A percentile compares a stretch with the other conserved stretches of the same genome.
Conservation (phyloP, 2,329 filamentous ascomycete genomes). For the Trematosphaeria pertusa region DNA sequence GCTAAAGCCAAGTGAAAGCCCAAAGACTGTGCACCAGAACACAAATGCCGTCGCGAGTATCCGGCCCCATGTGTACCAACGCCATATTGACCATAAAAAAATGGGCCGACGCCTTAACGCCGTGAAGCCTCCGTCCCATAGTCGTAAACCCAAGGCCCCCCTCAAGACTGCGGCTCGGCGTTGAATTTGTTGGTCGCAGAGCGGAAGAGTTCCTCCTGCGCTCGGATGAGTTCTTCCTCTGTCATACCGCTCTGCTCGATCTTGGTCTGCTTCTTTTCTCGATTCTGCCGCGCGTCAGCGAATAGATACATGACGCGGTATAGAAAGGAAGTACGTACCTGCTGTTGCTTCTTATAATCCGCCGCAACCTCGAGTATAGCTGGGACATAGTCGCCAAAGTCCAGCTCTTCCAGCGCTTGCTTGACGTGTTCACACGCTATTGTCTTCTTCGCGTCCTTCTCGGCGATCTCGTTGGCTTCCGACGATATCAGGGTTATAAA, state of each 20-base stretch:
- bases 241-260: slow-evolving; percentile 93
- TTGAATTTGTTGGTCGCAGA: slow-evolving; percentile 78
- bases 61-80: no score
- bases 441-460: slow-evolving; percentile 99
- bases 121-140: no score
- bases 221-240: slow-evolving; percentile 84
- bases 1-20: no score
- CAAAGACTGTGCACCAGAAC: no score
- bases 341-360: slow-evolving; percentile 91
- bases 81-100: no score
- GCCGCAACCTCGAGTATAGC: slow-evolving; percentile 86
- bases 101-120: no score
- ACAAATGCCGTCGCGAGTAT: no score
- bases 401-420: slow-evolving; percentile 88
- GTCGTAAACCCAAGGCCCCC: no score
- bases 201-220: slow-evolving; percentile 92
- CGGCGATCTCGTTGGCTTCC: slow-evolving; percentile 97
- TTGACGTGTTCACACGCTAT: slow-evolving; percentile 98
- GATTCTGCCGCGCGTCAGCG: slow-evolving; percentile 64
- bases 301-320: not conserved
- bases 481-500: slow-evolving; percentile 99
- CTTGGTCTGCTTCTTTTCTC: slow-evolving; percentile 97
- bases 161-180: no score
- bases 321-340: slow-evolving; percentile 63
- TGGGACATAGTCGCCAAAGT: slow-evolving; percentile 89